phyloP scores from a whole-genome alignment of 2,329 filamentous ascomycete species.

The Cyphellophora attinorum region DNA sequence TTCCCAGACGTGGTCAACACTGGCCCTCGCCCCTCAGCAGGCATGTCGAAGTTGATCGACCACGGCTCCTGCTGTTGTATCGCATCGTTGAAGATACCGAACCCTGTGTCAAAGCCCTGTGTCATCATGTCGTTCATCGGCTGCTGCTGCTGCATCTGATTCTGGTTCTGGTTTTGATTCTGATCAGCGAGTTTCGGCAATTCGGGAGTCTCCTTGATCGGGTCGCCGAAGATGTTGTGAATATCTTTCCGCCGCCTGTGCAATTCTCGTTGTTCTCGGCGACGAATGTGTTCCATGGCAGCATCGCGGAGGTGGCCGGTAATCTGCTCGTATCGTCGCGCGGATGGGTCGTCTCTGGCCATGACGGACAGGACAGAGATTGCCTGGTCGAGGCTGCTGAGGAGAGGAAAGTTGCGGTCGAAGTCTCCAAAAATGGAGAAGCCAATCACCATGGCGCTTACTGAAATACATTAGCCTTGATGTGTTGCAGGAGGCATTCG shows the following conservation, averaged over 20 bases:
- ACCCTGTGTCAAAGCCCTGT: neutral
- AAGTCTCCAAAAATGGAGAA: conserved; percentile 20
- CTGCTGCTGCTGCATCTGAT: neutral
- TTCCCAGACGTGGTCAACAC: conserved; percentile 18
- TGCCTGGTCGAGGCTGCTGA: conserved; percentile 19
- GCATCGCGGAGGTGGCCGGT: conserved; percentile 30
- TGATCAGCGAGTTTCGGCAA: conserved; percentile 6
- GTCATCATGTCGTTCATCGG: neutral
- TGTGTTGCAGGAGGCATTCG: no score
- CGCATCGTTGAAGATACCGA: neutral
- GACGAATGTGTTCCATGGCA: conserved; percentile 27
- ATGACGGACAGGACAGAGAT: conserved; percentile 16
- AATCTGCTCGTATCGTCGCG: conserved; percentile 22
- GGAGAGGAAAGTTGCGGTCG: conserved; percentile 18
- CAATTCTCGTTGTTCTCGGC: conserved; percentile 30
- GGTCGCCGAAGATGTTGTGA: conserved; percentile 30
- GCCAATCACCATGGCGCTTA: conserved; percentile 16
- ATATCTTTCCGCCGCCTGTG: conserved; percentile 29
- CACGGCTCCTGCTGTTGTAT: conserved; percentile 7
- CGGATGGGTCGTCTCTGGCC: conserved; percentile 16
- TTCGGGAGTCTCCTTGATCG: conserved; percentile 14
- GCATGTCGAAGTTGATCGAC: conserved; percentile 16
- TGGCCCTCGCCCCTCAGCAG: conserved; percentile 14
- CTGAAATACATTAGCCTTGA: neutral
- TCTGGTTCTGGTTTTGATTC: conserved; percentile 6